Percentiles rank a stretch among this genome's conserved stretches.
Evolutionary conservation across 202 grass and related monocot genomes (phyloP).

Genomic region (Brachypodium distachyon): DNA sequence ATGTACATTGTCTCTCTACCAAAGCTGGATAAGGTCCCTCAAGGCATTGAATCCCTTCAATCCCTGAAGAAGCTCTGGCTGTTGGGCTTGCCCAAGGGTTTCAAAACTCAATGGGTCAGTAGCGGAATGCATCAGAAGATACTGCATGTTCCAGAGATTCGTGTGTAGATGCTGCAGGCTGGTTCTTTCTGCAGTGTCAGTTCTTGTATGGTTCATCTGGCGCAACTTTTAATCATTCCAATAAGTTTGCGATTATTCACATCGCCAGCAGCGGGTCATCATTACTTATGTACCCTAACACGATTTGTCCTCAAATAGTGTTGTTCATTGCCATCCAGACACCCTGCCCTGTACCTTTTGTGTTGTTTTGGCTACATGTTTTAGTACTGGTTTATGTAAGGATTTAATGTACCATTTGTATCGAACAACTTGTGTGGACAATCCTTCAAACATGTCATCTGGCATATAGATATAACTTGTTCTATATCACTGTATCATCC

Average conservation of each 20-base stretch:
- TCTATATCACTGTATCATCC: not conserved
- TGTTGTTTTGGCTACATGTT: not conserved
- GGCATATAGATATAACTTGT: not conserved
- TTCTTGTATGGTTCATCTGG: not conserved
- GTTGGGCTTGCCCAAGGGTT: not conserved
- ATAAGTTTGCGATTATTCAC: not conserved
- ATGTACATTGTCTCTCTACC: constrained; percentile 10
- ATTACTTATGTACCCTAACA: not conserved
- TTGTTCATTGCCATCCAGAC: not conserved
- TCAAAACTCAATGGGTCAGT: not conserved
- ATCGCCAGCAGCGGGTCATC: not conserved
- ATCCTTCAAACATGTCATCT: not conserved
- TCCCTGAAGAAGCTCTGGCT: constrained; percentile 34
- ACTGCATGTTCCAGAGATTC: not conserved
- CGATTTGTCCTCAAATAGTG: not conserved
- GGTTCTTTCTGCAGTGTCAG: not conserved
- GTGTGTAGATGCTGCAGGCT: not conserved
- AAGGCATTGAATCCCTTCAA: constrained; percentile 17
- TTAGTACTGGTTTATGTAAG: not conserved
- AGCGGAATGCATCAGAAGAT: not conserved
- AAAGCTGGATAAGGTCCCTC: constrained; percentile 26
- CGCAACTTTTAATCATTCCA: constrained; percentile 1
- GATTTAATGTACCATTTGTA: not conserved
- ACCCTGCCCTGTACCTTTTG: not conserved
- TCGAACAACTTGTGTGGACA: not conserved